Conservation (phyloP, 345 rosid genomes). For the Linum lewisii region DNA sequence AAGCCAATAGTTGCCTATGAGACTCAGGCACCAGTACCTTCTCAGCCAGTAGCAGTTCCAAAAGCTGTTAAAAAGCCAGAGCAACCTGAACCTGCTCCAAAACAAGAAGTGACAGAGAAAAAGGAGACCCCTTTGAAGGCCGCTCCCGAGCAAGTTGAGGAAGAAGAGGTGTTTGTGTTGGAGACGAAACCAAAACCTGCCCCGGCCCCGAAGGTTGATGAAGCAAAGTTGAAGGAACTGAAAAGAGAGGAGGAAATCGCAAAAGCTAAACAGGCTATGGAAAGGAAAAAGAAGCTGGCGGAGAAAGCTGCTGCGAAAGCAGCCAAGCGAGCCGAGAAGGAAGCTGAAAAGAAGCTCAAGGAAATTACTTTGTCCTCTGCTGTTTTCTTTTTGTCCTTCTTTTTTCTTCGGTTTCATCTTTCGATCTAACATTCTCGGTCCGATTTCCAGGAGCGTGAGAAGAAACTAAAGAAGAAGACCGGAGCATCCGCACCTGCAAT, state of each 20-base stretch:
- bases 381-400: no score
- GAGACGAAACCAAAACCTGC: conserved; percentile 26
- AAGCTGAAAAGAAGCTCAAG: conserved; percentile 88
- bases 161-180: conserved; percentile 24
- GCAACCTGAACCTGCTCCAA: conserved; percentile 36
- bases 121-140: no score
- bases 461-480: conserved; percentile 73
- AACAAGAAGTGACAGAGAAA: conserved; percentile 41
- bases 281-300: conserved; percentile 89
- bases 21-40: conserved; percentile 23
- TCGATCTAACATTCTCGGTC: no score
- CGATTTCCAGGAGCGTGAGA: conserved; percentile 80
- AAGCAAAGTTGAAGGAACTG: conserved; percentile 68
- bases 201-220: conserved; percentile 37
- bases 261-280: conserved; percentile 82
- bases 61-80: conserved; percentile 54
- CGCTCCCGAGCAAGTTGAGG: conserved; percentile 26
- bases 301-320: conserved; percentile 91
- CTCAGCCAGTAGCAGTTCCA: conserved; percentile 27
- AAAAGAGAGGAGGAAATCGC: conserved; percentile 82
- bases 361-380: conserved; percentile 25
- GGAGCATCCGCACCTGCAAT: conserved; percentile 21
- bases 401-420: no score
- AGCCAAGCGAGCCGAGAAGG: conserved; percentile 82
- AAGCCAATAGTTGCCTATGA: conserved; percentile 43